phyloP scores from a whole-genome alignment of 78 protist genomes.

The Dictyostelium intermedium region DNA sequence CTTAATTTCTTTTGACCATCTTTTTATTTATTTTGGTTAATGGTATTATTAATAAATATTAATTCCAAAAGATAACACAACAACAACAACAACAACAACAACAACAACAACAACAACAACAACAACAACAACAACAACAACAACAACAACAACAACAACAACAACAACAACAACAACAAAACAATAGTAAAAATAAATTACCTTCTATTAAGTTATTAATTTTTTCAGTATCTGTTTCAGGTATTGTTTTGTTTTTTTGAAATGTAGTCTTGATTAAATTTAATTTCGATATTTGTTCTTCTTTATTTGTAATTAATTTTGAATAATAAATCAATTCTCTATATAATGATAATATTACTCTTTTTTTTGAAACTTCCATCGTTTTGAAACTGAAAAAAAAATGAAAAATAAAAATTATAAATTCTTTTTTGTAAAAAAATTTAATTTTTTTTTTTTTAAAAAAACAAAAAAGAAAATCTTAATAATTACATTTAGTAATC shows the following conservation, averaged over 20 bases:
- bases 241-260: neutral
- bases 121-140: too few relatives aligned
- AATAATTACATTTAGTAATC: too few relatives aligned
- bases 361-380: neutral
- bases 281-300: neutral
- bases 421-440: too few relatives aligned
- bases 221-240: neutral
- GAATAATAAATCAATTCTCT: conserved; percentile 21
- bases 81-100: too few relatives aligned
- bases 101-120: too few relatives aligned
- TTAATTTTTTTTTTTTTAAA: neutral
- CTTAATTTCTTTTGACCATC: conserved; percentile 69
- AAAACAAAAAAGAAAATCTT: neutral
- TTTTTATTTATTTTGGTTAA: neutral
- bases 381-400: neutral
- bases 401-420: neutral
- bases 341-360: conserved; percentile 21
- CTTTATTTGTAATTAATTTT: neutral
- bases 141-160: neutral
- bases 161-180: too few relatives aligned
- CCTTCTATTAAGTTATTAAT: conserved; percentile 11
- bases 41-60: neutral
- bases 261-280: neutral
- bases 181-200: neutral
- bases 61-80: too few relatives aligned